A percentile compares a stretch with the other conserved stretches of the same genome.
Evolutionary conservation across 2,329 filamentous ascomycete species (phyloP).

Genomic region (Apiospora aurea): DNA sequence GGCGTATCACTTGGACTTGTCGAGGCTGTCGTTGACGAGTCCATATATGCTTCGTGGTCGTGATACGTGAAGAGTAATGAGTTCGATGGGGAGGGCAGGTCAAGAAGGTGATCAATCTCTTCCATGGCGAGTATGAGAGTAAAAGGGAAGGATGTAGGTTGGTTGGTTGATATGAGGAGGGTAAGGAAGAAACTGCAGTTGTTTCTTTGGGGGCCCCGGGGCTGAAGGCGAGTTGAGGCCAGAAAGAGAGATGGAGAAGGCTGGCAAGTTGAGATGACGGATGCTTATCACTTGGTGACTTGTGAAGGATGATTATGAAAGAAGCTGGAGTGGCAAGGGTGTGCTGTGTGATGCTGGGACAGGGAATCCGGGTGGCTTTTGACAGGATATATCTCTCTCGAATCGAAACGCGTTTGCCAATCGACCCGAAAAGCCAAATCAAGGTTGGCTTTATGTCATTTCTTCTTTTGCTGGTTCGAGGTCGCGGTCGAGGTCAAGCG

Average conservation of each 20-base stretch:
- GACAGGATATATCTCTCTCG: slow-evolving; percentile 5
- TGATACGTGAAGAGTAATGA: slow-evolving; percentile 44
- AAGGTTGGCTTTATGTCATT: slow-evolving; percentile 17
- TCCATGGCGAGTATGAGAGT: slow-evolving; percentile 38
- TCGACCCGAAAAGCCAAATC: not conserved
- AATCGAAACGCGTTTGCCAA: not conserved
- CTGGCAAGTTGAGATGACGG: slow-evolving; percentile 11
- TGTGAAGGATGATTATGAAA: slow-evolving; percentile 16
- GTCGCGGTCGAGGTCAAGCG: slow-evolving; percentile 9
- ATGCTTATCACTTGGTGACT: slow-evolving; percentile 17
- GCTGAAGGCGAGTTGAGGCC: not conserved
- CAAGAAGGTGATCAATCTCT: slow-evolving; percentile 39
- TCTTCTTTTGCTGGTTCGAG: not conserved
- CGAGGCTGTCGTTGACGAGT: slow-evolving; percentile 42
- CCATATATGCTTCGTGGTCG: slow-evolving; percentile 46
- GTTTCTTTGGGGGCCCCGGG: not conserved
- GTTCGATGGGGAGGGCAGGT: slow-evolving; percentile 44
- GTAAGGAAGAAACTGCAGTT: not conserved
- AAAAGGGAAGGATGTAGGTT: not conserved
- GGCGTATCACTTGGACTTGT: slow-evolving; percentile 48
- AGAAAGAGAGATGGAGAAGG: not conserved
- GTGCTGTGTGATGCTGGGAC: not conserved
- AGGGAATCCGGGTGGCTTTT: slow-evolving; percentile 15
- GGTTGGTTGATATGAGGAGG: not conserved
- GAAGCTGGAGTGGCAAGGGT: slow-evolving; percentile 1